Conservation (phyloP, 2,329 filamentous ascomycete species). For the Chalaropsis ovoidea region DNA sequence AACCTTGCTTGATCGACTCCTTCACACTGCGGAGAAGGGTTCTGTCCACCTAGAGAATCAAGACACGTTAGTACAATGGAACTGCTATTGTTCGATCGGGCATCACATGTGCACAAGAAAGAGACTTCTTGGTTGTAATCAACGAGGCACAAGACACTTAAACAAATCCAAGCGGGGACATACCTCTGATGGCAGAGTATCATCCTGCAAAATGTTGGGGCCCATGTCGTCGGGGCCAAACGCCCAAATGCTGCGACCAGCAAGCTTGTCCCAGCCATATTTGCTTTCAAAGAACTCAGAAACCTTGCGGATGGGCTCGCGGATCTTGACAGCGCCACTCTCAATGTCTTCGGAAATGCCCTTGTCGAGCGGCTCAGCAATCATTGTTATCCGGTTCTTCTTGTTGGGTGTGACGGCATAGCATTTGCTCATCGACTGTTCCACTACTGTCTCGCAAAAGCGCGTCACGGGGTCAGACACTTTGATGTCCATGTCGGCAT, state of each 20-base stretch:
- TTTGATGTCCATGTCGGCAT: conserved; percentile 98
- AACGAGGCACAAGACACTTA: conserved; percentile 12
- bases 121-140: conserved; percentile 9
- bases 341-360: conserved; percentile 95
- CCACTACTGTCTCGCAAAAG: conserved; percentile 95
- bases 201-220: conserved; percentile 92
- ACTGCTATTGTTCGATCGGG: background rate
- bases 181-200: conserved; percentile 82
- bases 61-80: conserved; percentile 25
- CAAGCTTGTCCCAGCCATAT: conserved; percentile 92
- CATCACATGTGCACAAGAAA: background rate
- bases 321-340: conserved; percentile 77
- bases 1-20: conserved; percentile 89
- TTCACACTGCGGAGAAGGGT: conserved; percentile 77
- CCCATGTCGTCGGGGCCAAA: conserved; percentile 93
- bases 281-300: conserved; percentile 96
- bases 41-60: conserved; percentile 63
- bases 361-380: conserved; percentile 88
- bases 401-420: conserved; percentile 98
- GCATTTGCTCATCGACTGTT: conserved; percentile 95
- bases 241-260: conserved; percentile 92
- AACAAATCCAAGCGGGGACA: conserved; percentile 30
- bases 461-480: conserved; percentile 94
- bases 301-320: conserved; percentile 82
- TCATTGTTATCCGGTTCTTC: conserved; percentile 98